phyloP scores from a whole-genome alignment of 2,329 filamentous ascomycete genomes.

The Alternaria solani region DNA sequence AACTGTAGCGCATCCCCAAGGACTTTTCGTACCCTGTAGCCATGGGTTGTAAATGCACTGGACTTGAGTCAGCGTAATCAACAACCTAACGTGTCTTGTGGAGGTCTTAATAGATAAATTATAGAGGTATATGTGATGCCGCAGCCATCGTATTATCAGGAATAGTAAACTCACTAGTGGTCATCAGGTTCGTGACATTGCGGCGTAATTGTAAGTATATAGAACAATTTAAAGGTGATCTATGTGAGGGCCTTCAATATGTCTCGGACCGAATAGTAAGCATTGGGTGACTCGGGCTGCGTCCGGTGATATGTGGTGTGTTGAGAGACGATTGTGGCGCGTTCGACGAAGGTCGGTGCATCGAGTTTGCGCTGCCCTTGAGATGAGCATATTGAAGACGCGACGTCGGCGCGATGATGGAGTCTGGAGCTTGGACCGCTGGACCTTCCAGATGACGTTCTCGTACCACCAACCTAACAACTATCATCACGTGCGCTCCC shows the following conservation, averaged over 20 bases:
- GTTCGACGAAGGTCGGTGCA: not conserved
- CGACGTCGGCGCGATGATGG: not conserved
- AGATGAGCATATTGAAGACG: not conserved
- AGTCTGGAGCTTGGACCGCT: conserved; percentile 3
- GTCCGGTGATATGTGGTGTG: conserved; percentile 1
- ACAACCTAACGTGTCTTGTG: conserved; percentile 7
- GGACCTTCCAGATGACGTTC: conserved; percentile 3
- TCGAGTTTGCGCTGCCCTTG: not conserved
- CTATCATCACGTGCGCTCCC: not conserved
- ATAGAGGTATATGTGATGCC: conserved; percentile 35
- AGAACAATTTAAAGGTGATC: conserved; percentile 10
- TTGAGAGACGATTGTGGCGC: not conserved
- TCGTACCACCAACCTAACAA: conserved; percentile 7
- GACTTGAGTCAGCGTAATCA: conserved; percentile 19
- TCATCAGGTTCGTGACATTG: conserved; percentile 18
- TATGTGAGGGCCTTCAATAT: not conserved
- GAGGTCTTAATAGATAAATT: conserved; percentile 10
- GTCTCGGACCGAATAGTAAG: conserved; percentile 1
- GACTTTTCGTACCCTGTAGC: conserved; percentile 31
- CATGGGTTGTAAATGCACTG: conserved; percentile 21
- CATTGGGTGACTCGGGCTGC: not conserved
- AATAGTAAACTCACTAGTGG: conserved; percentile 19
- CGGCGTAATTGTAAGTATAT: conserved; percentile 10
- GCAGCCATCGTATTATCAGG: conserved; percentile 29
- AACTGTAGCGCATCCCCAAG: conserved; percentile 16